Conservation (phyloP, 208 protist species). For the Acanthamoeba royreba region DNA sequence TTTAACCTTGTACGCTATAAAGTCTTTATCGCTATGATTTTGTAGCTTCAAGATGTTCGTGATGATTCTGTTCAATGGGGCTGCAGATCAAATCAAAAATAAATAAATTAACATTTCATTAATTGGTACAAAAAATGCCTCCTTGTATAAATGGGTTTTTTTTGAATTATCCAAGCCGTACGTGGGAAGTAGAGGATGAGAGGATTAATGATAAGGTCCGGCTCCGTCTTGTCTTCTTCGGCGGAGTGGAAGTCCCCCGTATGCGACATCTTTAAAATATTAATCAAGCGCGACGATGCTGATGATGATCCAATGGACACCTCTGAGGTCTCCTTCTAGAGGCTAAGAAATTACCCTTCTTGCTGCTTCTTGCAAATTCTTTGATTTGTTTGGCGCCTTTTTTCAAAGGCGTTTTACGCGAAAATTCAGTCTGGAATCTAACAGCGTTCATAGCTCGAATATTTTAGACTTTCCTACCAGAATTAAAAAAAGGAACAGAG, state of each 20-base stretch:
- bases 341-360: too few relatives aligned
- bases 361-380: not conserved
- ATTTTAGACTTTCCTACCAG: too few relatives aligned
- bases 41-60: slow-evolving; percentile 47
- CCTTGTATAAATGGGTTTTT: not conserved
- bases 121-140: not conserved
- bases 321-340: too few relatives aligned
- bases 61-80: slow-evolving; percentile 46
- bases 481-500: too few relatives aligned
- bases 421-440: not conserved
- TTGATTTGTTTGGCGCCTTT: not conserved
- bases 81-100: not conserved
- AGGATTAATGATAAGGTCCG: slow-evolving; percentile 18
- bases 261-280: not conserved
- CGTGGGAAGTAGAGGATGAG: slow-evolving; percentile 33
- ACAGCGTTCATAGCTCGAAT: not conserved
- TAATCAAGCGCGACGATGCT: too few relatives aligned
- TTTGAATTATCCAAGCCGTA: not conserved
- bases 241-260: not conserved
- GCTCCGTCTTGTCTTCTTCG: not conserved
- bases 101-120: not conserved
- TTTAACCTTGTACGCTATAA: slow-evolving; percentile 66
- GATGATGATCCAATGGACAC: too few relatives aligned
- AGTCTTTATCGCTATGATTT: slow-evolving; percentile 9
- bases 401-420: not conserved